phyloP scores from a whole-genome alignment of 1,284 basidiomycete species.

The Amylostereum areolatum region DNA sequence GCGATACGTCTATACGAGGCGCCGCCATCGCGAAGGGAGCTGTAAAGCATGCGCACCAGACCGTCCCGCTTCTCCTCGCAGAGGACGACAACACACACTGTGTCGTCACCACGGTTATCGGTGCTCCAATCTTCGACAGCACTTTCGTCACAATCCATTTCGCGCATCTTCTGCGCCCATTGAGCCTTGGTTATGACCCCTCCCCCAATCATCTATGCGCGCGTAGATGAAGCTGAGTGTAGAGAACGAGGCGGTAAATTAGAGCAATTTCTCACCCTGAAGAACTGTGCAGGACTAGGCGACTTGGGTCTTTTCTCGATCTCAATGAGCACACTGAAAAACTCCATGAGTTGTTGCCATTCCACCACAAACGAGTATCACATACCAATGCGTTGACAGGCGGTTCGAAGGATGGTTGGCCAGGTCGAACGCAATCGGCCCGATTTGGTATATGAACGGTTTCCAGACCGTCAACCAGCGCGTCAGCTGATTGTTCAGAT shows the following conservation, averaged over 20 bases:
- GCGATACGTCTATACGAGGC: not conserved
- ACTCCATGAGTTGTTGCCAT: too few relatives aligned
- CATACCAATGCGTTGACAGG: slow-evolving; percentile 18
- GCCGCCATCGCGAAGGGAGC: not conserved
- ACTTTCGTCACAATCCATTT: slow-evolving; percentile 11
- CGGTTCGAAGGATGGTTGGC: slow-evolving; percentile 1
- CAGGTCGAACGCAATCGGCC: slow-evolving; percentile 17
- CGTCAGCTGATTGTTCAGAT: slow-evolving; percentile 13
- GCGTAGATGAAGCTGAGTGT: too few relatives aligned
- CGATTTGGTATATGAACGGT: not conserved
- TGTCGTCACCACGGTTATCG: slow-evolving; percentile 19
- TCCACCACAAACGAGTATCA: not conserved
- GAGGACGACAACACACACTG: slow-evolving; percentile 21
- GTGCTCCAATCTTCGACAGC: slow-evolving; percentile 16
- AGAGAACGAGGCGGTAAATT: not conserved
- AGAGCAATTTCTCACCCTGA: slow-evolving; percentile 12
- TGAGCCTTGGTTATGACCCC: slow-evolving; percentile 20
- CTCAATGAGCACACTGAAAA: slow-evolving; percentile 17
- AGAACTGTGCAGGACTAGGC: slow-evolving; percentile 11
- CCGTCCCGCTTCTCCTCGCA: slow-evolving; percentile 9
- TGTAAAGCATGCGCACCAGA: not conserved
- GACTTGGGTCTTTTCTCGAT: slow-evolving; percentile 15
- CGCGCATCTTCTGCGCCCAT: slow-evolving; percentile 15
- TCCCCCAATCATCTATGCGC: slow-evolving; percentile 17
- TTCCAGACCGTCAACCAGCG: slow-evolving; percentile 16